Evolutionary conservation across 768 basidiomycete genomes (phyloP).

Genomic region (Tylopilus felleus): DNA sequence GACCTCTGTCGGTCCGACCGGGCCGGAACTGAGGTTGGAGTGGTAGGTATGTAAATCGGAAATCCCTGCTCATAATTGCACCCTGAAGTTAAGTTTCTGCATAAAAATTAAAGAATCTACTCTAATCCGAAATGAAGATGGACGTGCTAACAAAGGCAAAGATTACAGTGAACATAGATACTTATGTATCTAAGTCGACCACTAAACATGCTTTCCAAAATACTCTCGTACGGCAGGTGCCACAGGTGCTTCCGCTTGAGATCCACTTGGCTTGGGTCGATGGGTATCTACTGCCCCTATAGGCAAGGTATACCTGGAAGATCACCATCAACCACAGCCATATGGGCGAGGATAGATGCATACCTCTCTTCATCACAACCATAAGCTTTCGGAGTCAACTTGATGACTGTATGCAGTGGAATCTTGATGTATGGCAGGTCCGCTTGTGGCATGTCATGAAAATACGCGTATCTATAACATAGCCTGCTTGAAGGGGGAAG

Average conservation of each 20-base stretch:
- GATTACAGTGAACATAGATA: neutral
- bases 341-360: slow-evolving; percentile 2
- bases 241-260: slow-evolving; percentile 19
- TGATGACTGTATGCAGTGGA: slow-evolving; percentile 95
- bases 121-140: neutral
- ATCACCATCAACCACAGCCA: neutral
- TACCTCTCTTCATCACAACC: slow-evolving; percentile 97
- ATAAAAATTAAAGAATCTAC: too few species aligned
- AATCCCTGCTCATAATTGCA: neutral
- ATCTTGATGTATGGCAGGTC: slow-evolving; percentile 98
- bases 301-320: slow-evolving; percentile 73
- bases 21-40: neutral
- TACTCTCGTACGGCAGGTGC: slow-evolving; percentile 35
- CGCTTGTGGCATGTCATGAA: slow-evolving; percentile 85
- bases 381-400: slow-evolving; percentile 96
- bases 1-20: slow-evolving; percentile 6
- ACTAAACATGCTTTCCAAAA: slow-evolving; percentile 26
- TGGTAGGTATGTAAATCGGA: too few species aligned
- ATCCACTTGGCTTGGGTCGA: slow-evolving; percentile 50
- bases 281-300: slow-evolving; percentile 95
- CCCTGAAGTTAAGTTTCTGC: too few species aligned
- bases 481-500: neutral
- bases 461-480: slow-evolving; percentile 83
- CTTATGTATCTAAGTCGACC: neutral
- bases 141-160: too few species aligned